A percentile compares a stretch with the other conserved stretches of the same genome.
phyloP scores from a whole-genome alignment of 2,329 filamentous ascomycete genomes.

The Ceratocystis smalleyi region DNA sequence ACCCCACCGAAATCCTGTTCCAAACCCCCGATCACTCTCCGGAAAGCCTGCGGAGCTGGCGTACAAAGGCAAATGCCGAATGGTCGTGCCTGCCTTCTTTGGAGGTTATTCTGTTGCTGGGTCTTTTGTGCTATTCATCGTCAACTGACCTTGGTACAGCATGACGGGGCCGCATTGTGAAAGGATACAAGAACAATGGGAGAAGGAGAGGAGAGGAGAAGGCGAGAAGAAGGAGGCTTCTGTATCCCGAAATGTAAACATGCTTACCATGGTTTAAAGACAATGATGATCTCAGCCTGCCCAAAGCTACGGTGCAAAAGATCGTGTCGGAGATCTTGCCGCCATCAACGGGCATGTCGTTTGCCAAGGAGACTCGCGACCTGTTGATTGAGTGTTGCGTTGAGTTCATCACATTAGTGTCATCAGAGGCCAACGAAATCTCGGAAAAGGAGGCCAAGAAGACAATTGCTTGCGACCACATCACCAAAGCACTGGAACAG shows the following conservation, averaged over 20 bases:
- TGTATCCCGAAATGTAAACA: background rate
- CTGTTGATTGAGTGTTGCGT: conserved; percentile 96
- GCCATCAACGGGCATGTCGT: conserved; percentile 57
- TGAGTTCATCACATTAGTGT: conserved; percentile 96
- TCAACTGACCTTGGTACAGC: background rate
- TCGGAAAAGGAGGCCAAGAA: conserved; percentile 98
- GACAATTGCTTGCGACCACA: conserved; percentile 95
- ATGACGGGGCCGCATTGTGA: background rate
- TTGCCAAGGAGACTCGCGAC: conserved; percentile 89
- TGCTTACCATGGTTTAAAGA: background rate
- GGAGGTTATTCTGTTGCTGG: background rate
- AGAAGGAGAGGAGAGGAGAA: background rate
- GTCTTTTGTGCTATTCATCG: background rate
- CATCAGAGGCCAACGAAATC: conserved; percentile 97
- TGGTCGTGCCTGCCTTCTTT: background rate
- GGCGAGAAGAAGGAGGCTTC: background rate
- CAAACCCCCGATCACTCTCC: too few species aligned
- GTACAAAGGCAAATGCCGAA: background rate
- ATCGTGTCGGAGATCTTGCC: conserved; percentile 92
- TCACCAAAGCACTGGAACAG: conserved; percentile 83
- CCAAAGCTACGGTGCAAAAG: conserved; percentile 57
- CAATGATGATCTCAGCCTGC: conserved; percentile 48
- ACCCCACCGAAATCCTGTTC: background rate
- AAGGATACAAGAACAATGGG: background rate
- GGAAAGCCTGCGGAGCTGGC: background rate